Evolutionary conservation across 1,284 basidiomycete genomes (phyloP), one percentile per base, ranked within the genome.

Genomic region (Sporisorium reilianum): DNA sequence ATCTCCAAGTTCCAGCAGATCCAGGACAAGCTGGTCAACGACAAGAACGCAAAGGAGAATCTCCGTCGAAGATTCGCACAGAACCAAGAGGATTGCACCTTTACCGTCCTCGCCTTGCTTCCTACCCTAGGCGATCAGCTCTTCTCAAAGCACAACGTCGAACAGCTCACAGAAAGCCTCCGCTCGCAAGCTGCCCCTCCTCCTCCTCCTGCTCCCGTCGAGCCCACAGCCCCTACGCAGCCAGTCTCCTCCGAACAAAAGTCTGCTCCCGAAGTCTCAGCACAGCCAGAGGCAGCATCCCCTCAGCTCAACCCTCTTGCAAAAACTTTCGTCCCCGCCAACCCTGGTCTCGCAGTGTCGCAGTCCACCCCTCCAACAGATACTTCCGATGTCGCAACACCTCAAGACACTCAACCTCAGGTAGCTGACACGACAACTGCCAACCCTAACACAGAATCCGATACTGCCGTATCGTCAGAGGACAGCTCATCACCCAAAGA

Each of bases 1-100:
- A 82, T 86, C 28, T 87, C 89, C 52, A 88, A 91, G 44, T 85
- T 94, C 42, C 89, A 90, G 53, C 92, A 94, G 70, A 88, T 91
- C 54, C 90, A 92, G 75, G 89, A 89, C 51, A 88, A 87, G 57
- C 86, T 92, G 52, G 87, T 90, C 74, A 87, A 89, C 70, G 90
- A 92, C 55, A 87, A 89, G 55, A 78, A 87, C n/a, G 91, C 91
- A 7, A 88, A 89, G 63, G 91, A 94, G 67, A 92, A 89, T 78
- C 87, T 96, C 26, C 88, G 90, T 53, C 87, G 90, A 51, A 88
- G 94, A 42, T 96, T 95, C 84, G 87, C 89, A 44, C 90, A 93
- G 79, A 94, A 92, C 55, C 91, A 93, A 76, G 90, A 94, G 69
- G 92, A 95, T 82, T 89, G 90, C 49, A 89, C 90, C 12, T 96